phyloP scores from a whole-genome alignment of 139 green algal species.

The Desmodesmus armatus region DNA sequence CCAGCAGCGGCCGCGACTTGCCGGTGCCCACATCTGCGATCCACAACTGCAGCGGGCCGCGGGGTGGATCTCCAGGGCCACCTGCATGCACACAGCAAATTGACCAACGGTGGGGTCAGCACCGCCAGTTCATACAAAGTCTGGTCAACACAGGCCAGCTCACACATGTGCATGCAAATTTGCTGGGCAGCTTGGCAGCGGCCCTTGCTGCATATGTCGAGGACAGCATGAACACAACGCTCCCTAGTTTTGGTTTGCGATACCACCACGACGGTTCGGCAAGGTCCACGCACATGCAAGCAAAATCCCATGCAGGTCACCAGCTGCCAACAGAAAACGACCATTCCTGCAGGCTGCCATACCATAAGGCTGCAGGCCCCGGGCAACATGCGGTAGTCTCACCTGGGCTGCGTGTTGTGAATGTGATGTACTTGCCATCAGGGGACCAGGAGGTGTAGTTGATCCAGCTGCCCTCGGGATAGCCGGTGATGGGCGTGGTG shows the following conservation, averaged over 20 bases:
- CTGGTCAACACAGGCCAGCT: neutral
- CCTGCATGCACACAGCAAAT: constrained; percentile 22
- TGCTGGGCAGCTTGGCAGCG: too few relatives aligned
- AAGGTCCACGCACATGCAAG: too few relatives aligned
- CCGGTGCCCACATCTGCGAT: constrained; percentile 82
- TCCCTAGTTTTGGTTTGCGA: too few relatives aligned
- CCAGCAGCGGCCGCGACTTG: constrained; percentile 67
- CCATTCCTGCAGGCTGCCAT: too few relatives aligned
- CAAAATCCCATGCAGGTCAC: too few relatives aligned
- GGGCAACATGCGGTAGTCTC: too few relatives aligned
- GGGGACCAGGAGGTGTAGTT: constrained; percentile 82
- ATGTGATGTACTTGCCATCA: constrained; percentile 81
- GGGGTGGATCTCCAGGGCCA: constrained; percentile 64
- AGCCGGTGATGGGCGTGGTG: constrained; percentile 59
- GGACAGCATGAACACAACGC: too few relatives aligned
- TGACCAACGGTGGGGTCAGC: neutral
- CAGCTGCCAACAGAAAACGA: too few relatives aligned
- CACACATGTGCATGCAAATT: too few relatives aligned
- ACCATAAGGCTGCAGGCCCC: too few relatives aligned
- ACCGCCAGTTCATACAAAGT: neutral
- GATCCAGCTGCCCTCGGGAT: constrained; percentile 76
- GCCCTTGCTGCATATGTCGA: too few relatives aligned
- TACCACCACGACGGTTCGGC: too few relatives aligned
- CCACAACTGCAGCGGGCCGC: constrained; percentile 88
- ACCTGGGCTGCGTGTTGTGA: constrained; percentile 82